A percentile compares a stretch with the other conserved stretches of the same genome.
Conservation (phyloP, 345 rosid genomes). For the Linum lewisii region DNA sequence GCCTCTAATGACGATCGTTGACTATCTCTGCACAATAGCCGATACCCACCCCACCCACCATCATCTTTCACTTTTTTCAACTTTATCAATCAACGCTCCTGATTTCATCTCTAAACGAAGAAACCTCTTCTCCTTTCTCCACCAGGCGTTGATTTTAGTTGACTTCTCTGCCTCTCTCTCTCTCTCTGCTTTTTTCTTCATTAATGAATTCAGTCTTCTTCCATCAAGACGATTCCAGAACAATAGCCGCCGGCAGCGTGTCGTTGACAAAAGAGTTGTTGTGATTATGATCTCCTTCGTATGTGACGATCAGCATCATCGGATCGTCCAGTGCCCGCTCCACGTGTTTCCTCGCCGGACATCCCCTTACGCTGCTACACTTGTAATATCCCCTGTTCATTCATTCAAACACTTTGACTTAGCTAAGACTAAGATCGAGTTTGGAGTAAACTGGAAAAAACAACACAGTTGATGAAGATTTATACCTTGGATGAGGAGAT, state of each 20-base stretch:
- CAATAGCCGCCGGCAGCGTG: slow-evolving; percentile 26
- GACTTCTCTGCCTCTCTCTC: slow-evolving; percentile 4
- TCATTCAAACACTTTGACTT: neutral
- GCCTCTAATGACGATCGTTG: too few relatives aligned
- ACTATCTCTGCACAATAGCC: neutral
- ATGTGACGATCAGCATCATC: slow-evolving; percentile 70
- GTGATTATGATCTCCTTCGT: slow-evolving; percentile 84
- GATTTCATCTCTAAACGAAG: neutral
- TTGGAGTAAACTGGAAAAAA: too few relatives aligned
- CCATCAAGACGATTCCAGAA: slow-evolving; percentile 55
- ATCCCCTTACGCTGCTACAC: slow-evolving; percentile 81
- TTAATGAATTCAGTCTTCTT: too few relatives aligned
- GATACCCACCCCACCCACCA: neutral
- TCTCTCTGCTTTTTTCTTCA: neutral
- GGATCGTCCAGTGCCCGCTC: slow-evolving; percentile 77
- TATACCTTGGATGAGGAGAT: slow-evolving; percentile 92
- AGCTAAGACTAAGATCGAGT: too few relatives aligned
- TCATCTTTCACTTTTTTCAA: neutral
- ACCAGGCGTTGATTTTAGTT: slow-evolving; percentile 11
- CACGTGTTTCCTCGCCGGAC: slow-evolving; percentile 93
- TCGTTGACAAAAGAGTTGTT: slow-evolving; percentile 26
- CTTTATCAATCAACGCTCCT: slow-evolving; percentile 1
- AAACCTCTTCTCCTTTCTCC: neutral
- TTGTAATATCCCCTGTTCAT: slow-evolving; percentile 80
- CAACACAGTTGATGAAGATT: too few relatives aligned